A percentile compares a stretch with the other conserved stretches of the same genome.
Conservation (phyloP, 768 basidiomycete genomes). For the Xerocomellus dryophilus region DNA sequence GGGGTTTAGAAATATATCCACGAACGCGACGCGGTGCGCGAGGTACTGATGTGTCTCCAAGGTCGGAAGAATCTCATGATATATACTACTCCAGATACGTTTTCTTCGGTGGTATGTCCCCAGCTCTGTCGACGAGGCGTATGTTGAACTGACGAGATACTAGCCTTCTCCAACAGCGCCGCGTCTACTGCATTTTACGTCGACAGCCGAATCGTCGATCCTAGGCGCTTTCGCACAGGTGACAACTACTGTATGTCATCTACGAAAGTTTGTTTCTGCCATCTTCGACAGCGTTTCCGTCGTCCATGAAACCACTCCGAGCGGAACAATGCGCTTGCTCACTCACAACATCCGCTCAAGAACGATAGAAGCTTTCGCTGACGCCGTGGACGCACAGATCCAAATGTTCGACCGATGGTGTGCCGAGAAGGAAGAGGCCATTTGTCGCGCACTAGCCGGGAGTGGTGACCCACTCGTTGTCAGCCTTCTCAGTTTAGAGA, state of each 20-base stretch:
- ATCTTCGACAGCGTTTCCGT: conserved; percentile 39
- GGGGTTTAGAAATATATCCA: conserved; percentile 57
- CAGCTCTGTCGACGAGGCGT: background rate
- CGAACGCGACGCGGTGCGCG: conserved; percentile 75
- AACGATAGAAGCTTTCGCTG: conserved; percentile 80
- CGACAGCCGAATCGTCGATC: conserved; percentile 63
- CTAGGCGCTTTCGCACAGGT: conserved; percentile 53
- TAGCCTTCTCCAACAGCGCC: conserved; percentile 55
- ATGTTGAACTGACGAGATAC: background rate
- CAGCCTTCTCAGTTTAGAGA: conserved; percentile 66
- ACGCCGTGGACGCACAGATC: conserved; percentile 64
- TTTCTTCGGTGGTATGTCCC: conserved; percentile 33
- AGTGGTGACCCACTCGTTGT: conserved; percentile 41
- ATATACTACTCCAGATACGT: conserved; percentile 30
- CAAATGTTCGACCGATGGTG: conserved; percentile 67
- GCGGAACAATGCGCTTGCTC: conserved; percentile 22
- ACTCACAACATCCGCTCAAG: conserved; percentile 37
- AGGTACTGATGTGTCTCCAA: conserved; percentile 73
- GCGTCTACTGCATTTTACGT: conserved; percentile 64
- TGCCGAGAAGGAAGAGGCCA: conserved; percentile 60
- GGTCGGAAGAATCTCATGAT: conserved; percentile 64
- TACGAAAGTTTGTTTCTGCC: conserved; percentile 57
- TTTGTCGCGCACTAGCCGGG: conserved; percentile 58
- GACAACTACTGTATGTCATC: conserved; percentile 58
- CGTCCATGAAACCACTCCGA: conserved; percentile 20